Percentiles rank a stretch among this genome's conserved stretches.
Conservation (phyloP, 495 filamentous ascomycete species). For the Tuber calosporum region DNA sequence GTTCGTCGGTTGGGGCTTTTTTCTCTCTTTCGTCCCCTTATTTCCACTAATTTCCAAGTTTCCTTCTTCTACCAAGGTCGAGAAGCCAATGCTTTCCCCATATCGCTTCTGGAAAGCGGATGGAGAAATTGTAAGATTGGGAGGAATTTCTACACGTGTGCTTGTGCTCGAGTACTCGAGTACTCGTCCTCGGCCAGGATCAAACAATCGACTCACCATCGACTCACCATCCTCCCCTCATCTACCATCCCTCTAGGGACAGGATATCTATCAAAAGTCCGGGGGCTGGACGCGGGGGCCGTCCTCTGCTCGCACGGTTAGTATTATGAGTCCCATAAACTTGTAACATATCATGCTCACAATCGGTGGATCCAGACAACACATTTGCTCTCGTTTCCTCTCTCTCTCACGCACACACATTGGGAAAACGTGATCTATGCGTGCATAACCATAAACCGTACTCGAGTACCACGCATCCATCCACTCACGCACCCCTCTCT, state of each 20-base stretch:
- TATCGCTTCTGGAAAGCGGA: not conserved
- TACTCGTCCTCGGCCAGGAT: not conserved
- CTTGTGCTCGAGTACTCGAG: too few relatives aligned
- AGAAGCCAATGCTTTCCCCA: slow-evolving; percentile 1
- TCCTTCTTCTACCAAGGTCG: slow-evolving; percentile 19
- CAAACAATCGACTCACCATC: slow-evolving; percentile 3
- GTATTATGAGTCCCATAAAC: slow-evolving; percentile 8
- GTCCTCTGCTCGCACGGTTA: slow-evolving; percentile 8
- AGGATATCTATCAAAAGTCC: not conserved
- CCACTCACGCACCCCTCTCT: not conserved
- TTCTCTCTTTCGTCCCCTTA: slow-evolving; percentile 20
- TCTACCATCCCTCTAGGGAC: slow-evolving; percentile 24
- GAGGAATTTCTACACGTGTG: not conserved
- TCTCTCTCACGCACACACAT: not conserved
- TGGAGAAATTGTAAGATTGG: slow-evolving; percentile 1
- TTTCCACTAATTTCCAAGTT: slow-evolving; percentile 14
- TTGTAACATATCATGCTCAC: slow-evolving; percentile 5
- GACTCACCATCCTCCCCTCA: slow-evolving; percentile 15
- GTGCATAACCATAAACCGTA: not conserved
- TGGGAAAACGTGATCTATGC: not conserved
- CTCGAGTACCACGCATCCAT: not conserved
- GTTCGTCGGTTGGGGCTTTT: slow-evolving; percentile 3
- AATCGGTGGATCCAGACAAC: slow-evolving; percentile 10
- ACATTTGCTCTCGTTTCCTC: not conserved
- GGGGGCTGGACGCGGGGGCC: slow-evolving; percentile 18